A percentile compares a stretch with the other conserved stretches of the same genome.
These are phyloP conservation scores for Suillus occidentalis DNA, from an alignment of 768 basidiomycete species.

Conservation along the genomic window DNA sequence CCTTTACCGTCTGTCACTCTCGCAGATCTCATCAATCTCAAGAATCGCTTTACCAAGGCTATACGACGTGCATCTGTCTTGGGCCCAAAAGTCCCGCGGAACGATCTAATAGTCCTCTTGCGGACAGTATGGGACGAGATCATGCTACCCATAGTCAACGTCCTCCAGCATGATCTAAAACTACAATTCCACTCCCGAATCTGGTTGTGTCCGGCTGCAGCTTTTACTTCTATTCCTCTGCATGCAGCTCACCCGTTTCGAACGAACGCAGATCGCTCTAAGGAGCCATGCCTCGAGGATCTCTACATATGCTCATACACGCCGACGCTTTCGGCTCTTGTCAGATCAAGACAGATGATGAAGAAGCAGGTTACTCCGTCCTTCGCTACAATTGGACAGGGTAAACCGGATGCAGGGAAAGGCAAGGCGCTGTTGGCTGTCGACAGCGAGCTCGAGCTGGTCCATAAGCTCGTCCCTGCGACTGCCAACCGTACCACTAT, in stretches of 20 bases:
- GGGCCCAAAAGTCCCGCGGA: background rate
- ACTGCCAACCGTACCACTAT: background rate
- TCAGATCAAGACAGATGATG: background rate
- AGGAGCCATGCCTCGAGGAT: background rate
- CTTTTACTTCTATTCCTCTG: background rate
- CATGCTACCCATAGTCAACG: background rate
- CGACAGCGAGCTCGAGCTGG: background rate
- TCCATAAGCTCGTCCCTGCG: background rate
- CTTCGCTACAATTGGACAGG: background rate
- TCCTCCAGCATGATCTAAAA: background rate
- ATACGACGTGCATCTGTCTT: background rate
- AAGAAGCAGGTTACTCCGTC: background rate
- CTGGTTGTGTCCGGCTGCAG: background rate
- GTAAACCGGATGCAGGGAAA: background rate
- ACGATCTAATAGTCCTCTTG: background rate
- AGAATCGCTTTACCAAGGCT: slow-evolving; percentile 8
- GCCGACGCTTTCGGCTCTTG: background rate
- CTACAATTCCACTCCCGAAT: background rate
- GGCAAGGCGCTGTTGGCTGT: background rate
- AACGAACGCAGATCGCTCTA: background rate
- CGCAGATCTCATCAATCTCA: slow-evolving; percentile 1
- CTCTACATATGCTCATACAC: background rate
- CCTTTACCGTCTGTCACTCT: background rate
- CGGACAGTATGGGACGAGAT: background rate
- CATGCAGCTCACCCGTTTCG: background rate